phyloP scores from a whole-genome alignment of 352 stramenopile genomes.

The Aphanomyces euteiches region DNA sequence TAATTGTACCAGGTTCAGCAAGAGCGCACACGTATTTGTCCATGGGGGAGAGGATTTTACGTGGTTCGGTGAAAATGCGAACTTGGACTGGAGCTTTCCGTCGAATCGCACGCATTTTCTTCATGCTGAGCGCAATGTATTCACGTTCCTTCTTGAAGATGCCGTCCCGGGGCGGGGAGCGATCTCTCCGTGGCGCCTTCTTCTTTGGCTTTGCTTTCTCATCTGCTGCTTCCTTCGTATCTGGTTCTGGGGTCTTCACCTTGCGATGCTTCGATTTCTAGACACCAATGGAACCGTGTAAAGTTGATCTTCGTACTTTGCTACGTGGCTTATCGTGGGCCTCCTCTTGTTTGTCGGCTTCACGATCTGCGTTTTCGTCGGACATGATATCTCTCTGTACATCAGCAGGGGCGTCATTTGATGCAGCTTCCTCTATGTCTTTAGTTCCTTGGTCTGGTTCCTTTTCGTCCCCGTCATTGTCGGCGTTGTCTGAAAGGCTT shows the following conservation, averaged over 20 bases:
- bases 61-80: slow-evolving; percentile 56
- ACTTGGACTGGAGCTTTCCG: slow-evolving; percentile 41
- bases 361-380: neutral
- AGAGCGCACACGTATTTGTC: slow-evolving; percentile 64
- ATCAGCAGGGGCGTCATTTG: neutral
- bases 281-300: neutral
- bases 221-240: neutral
- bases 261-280: neutral
- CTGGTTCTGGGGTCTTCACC: neutral
- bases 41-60: slow-evolving; percentile 49
- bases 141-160: slow-evolving; percentile 19
- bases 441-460: neutral
- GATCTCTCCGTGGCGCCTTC: neutral
- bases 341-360: neutral
- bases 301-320: neutral
- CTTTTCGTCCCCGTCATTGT: slow-evolving; percentile 4
- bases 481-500: neutral
- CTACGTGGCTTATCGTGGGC: neutral
- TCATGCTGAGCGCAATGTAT: slow-evolving; percentile 12
- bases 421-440: neutral
- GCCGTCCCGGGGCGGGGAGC: neutral
- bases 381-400: neutral
- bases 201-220: neutral
- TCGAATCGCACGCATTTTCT: slow-evolving; percentile 24
- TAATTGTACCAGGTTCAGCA: slow-evolving; percentile 46